Evolutionary conservation across 306 rosid genomes (phyloP).

Genomic region (Corylus avellana): DNA sequence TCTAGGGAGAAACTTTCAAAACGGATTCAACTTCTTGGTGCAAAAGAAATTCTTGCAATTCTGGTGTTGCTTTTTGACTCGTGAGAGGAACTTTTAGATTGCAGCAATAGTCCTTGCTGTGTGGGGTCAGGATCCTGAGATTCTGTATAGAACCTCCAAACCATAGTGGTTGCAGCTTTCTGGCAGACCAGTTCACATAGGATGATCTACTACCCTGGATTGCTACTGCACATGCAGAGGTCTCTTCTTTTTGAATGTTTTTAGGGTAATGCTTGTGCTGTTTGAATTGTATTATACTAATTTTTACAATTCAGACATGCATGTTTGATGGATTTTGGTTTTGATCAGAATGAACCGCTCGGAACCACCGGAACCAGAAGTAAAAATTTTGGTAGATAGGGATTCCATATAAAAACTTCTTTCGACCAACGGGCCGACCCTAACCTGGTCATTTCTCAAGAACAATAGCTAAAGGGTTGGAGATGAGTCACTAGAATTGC

Average conservation of each 20-base stretch:
- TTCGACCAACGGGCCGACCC: conserved; percentile 1
- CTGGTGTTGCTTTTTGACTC: not conserved
- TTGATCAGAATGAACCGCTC: not conserved
- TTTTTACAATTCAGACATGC: not conserved
- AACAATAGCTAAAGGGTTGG: too few species aligned
- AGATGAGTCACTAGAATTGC: not conserved
- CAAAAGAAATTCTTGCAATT: not conserved
- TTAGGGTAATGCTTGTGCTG: not conserved
- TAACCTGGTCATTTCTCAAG: not conserved
- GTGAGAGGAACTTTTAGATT: not conserved
- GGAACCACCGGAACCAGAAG: not conserved
- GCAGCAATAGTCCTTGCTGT: not conserved
- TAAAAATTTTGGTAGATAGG: conserved; percentile 13
- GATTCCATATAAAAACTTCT: conserved; percentile 22
- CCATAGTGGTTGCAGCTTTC: too few species aligned
- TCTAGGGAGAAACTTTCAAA: too few species aligned
- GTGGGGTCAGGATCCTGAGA: not conserved
- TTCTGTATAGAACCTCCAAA: too few species aligned
- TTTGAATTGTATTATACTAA: not conserved
- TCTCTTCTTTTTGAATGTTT: not conserved
- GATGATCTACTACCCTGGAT: too few species aligned
- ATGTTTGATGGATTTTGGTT: not conserved
- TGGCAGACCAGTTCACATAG: too few species aligned
- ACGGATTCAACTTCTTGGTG: not conserved
- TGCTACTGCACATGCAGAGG: too few species aligned